Base-by-base conservation (phyloP, 106 monocot species). In the Platanthera guangdongensis region DNA sequence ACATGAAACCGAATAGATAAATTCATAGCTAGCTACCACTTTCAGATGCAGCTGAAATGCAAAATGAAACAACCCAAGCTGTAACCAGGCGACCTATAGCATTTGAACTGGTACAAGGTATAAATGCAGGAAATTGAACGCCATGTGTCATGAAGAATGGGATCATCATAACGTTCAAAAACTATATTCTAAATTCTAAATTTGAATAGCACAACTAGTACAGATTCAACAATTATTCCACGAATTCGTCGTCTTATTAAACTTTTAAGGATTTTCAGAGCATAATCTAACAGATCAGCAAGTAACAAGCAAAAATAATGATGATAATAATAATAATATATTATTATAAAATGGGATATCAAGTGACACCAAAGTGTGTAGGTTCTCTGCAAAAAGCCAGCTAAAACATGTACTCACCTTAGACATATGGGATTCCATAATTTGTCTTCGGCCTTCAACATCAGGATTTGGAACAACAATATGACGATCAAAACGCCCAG, bases 391-490 rank as follows among this genome's bases (percentile, higher is more conserved):
- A 53, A 53, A 53, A 53, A 53, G 14, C 8, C 8, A 10, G 53
- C 14, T 10, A 53, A 53, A 1, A 14, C 53, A 53, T 10, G 8
- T 8, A 0, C 67, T 75, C 72, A 99, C 97, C 97, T 99, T 99
- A 18, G 94, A 90, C 99, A 99, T 99, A 84, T 99, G 99, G 51
- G 88, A 79, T 78, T 94, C 99, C 67, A 99, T 49, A 67, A 99
- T 99, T 73, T 99, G 99, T 13, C 94, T 76, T 32, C 99, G 81
- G 9, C 99, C 99, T 74, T 94, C 94, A 68, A 99, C 94, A 84
- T 99, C 99, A 54, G 99, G 99, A 77, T 94, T 99, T 47, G 99
- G 99, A 28, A 99, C 99, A 52, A 94, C 94, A 80, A 99, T 92
- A 78, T 99, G 87, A 11, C 99, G 92, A 69, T 99, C 99, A 84